phyloP scores from a whole-genome alignment of 352 stramenopile species.

The Phytophthora idaei region DNA sequence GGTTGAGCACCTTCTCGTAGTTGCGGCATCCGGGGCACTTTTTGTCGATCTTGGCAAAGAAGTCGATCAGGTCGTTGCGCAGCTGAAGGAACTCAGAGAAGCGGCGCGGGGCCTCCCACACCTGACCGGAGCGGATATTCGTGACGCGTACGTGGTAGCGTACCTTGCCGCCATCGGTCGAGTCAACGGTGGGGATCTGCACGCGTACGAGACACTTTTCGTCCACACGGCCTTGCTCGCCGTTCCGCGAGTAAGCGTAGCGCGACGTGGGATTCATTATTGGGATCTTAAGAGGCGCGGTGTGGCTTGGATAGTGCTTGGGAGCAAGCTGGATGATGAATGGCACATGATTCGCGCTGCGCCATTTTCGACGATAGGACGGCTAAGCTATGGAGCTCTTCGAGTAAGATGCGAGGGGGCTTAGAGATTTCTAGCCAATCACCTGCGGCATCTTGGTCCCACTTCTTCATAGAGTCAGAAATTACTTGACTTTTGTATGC shows the following conservation, averaged over 20 bases:
- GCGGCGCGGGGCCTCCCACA: constrained; percentile 72
- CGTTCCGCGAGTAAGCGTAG: constrained; percentile 87
- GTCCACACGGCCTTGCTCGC: constrained; percentile 60
- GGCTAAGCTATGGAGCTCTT: constrained; percentile 21
- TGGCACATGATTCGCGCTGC: constrained; percentile 11
- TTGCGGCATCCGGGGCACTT: constrained; percentile 86
- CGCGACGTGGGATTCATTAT: constrained; percentile 55
- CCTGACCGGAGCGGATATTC: constrained; percentile 69
- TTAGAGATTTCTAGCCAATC: constrained; percentile 19
- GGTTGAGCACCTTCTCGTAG: constrained; percentile 81
- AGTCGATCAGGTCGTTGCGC: constrained; percentile 69
- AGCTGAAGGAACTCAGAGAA: constrained; percentile 87
- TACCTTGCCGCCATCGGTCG: constrained; percentile 48
- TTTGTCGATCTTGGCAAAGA: constrained; percentile 57
- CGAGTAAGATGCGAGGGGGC: constrained; percentile 23
- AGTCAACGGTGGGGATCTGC: constrained; percentile 54
- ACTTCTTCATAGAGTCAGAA: constrained; percentile 25
- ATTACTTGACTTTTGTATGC: constrained; percentile 27
- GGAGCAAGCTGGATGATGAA: constrained; percentile 32
- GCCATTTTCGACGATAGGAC: constrained; percentile 24
- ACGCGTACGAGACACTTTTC: constrained; percentile 78
- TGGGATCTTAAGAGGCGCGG: constrained; percentile 1
- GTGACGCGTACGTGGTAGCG: constrained; percentile 75
- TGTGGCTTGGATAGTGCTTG: constrained; percentile 17
- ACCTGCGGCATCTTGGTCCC: constrained; percentile 22